Evolutionary conservation across 2,329 filamentous ascomycete species (phyloP), one percentile per base, ranked within the genome.

Genomic region (Aureobasidium namibiae): DNA sequence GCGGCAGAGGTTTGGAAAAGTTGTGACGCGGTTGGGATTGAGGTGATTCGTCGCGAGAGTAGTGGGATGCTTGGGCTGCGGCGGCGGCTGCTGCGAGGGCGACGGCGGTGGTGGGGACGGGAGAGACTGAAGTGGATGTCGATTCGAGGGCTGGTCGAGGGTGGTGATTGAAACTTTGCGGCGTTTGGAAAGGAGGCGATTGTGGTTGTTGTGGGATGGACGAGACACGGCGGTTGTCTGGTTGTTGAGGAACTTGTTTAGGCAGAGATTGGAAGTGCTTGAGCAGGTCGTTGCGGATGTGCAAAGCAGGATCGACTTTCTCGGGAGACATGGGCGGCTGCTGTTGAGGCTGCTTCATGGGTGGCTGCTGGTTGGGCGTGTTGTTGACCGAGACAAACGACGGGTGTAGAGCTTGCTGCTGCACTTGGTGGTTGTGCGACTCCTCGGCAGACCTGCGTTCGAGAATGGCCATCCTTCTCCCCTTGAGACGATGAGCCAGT

Each of bases 401-500:
- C 21, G 63, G 52, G 1, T 49, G 33, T 21, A 21, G 7, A 4
- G 23, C 33, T 29, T 57, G 54, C 29, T 48, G 41, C 39, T 59
- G 56, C 6, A 26, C 56, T 18, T 60, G 26, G 1, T 45, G 23
- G 29, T 69, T 69, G 31, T 57, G 46, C 23, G 56, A 53, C 50
- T 60, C 57, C 60, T 82, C 77, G 10, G 73, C 75, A 21, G 80
- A 79, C 60, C 86, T 80, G 36, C 87, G 80, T 59, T 82, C 81
- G 49, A 86, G 76, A 63, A 92, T 89, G n/a, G 86, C 87, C 57
- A 82, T 83, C 67, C 85, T 86, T 53, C 89, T 84, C 50, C 86
- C 86, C 68, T 87, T 89, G 52, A 95, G 75, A 44, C 88, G 83
- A 68, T 94, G 90, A 65, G 91, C 92, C 18, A 95, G 80, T 70